Conservation (phyloP, 1,139 yeast species). For the Lipomyces yarrowii region DNA sequence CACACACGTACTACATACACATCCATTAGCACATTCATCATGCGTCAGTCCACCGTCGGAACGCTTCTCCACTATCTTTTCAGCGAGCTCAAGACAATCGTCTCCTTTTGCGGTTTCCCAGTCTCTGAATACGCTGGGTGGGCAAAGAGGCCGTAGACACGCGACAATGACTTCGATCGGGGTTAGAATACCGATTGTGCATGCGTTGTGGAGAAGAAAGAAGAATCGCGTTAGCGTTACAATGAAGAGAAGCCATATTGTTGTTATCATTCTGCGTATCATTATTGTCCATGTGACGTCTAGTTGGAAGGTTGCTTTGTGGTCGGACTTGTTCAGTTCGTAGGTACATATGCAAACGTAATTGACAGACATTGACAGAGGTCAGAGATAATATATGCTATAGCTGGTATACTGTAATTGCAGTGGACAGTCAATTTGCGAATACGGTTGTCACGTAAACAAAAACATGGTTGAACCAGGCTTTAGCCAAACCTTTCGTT, state of each 20-base stretch:
- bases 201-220: slow-evolving; percentile 22
- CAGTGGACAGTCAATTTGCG: background rate
- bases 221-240: slow-evolving; percentile 11
- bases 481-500: background rate
- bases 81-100: background rate
- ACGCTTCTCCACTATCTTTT: background rate
- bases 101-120: slow-evolving; percentile 17
- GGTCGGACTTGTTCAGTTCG: background rate
- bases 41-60: slow-evolving; percentile 1
- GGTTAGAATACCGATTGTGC: slow-evolving; percentile 15
- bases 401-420: background rate
- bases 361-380: background rate
- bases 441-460: background rate
- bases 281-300: background rate
- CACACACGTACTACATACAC: background rate
- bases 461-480: background rate
- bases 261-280: background rate
- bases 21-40: background rate
- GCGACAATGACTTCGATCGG: slow-evolving; percentile 25
- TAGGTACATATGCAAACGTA: background rate
- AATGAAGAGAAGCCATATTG: slow-evolving; percentile 11
- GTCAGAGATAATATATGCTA: background rate
- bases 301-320: background rate
- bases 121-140: slow-evolving; percentile 24
- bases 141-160: slow-evolving; percentile 22